phyloP scores from a whole-genome alignment of 31 red algal genomes.

The Asparagopsis taxiformis region DNA sequence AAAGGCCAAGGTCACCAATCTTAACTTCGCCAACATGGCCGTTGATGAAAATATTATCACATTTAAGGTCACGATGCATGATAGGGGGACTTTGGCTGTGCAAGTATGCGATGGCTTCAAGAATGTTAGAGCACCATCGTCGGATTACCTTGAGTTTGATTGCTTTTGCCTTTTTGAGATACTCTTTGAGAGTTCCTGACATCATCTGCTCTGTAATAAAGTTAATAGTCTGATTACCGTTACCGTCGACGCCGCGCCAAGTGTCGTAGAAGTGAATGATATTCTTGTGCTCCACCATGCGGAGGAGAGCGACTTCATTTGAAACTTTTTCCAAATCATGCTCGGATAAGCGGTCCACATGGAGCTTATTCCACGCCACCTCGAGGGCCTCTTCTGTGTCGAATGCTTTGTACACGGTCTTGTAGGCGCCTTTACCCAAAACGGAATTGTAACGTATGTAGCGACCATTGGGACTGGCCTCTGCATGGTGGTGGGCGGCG shows the following conservation, averaged over 20 bases:
- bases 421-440: constrained; percentile 93
- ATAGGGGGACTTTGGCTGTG: constrained; percentile 92
- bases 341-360: constrained; percentile 87
- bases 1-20: constrained; percentile 97
- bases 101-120: constrained; percentile 96
- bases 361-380: constrained; percentile 99
- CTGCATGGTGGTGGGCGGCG: constrained; percentile 45
- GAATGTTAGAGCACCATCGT: constrained; percentile 95
- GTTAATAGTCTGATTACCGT: constrained; percentile 75
- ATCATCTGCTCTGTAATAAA: constrained; percentile 99
- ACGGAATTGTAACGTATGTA: constrained; percentile 81
- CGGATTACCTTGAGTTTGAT: constrained; percentile 99
- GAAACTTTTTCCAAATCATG: constrained; percentile 86
- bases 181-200: constrained; percentile 98
- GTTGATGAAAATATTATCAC: constrained; percentile 99
- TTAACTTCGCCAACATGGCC: constrained; percentile 99
- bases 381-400: constrained; percentile 96
- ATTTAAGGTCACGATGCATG: constrained; percentile 99
- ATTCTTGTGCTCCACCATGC: constrained; percentile 90
- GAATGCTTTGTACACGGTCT: constrained; percentile 99
- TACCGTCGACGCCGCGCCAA: constrained; percentile 69
- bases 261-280: constrained; percentile 94
- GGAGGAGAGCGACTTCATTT: constrained; percentile 89
- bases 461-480: constrained; percentile 69
- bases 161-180: constrained; percentile 86